Base-by-base conservation (phyloP, 192 early-diverging fungal species). In the Gryganskiella cystojenkinii region DNA sequence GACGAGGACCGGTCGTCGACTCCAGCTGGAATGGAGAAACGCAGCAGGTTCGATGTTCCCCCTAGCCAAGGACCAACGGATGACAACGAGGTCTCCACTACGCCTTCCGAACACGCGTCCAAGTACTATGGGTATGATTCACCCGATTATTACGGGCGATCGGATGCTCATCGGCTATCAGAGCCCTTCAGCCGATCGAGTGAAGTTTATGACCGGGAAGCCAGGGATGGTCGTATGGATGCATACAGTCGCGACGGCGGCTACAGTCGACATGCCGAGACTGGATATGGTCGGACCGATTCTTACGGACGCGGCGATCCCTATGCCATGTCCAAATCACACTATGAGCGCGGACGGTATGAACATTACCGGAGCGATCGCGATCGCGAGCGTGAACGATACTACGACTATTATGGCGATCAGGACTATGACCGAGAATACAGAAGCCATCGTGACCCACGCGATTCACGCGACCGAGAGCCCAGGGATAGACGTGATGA, bases 1-100 rank as follows among this genome's bases (percentile, higher is more conserved):
- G 74, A 78, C 24, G 74, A 78, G n/a, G 74, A 78, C 45, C 65
- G 74, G 6, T 65, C 74, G 24, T 69, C 67, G 2, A 78, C 74
- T 27, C 74, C 74, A 58, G 60, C 74, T 40, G 74, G 74, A 2
- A 78, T 78, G 61, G 74, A 78, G 34, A 78, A 78, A 31, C 61
- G 74, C 27, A 46, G 74, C 11, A 78, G 62, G 20, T 78, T 69
- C 35, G 74, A 78, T 9, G 47, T 22, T 28, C 45, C 17, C 20
- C 22, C 50, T 17, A 50, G 25, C 0, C 74, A 57, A 7, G 54
- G 42, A 4, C 37, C 56, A n/a, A 43, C 56, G 22, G 74, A 78
- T 2, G 74, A 78, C 6, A 50, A 15, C 6, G 66, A 69, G 3
- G 28, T 53, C 2, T 47, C 59, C 10, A 2, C 58, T 17, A 14